Conservation (phyloP, 805 yeast species). For the Suhomyces tanzawaensis region DNA sequence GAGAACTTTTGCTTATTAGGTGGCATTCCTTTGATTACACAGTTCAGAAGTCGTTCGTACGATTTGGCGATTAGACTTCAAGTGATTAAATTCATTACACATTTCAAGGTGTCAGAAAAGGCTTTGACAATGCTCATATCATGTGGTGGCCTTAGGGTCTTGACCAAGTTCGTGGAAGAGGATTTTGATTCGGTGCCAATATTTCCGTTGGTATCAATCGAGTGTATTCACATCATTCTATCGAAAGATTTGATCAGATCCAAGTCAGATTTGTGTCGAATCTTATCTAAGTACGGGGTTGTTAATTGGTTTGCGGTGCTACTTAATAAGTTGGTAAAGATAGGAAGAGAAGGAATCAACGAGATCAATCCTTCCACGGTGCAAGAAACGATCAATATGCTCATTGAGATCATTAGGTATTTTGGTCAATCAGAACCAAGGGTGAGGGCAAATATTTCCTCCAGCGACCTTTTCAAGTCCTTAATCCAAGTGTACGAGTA, state of each 20-base stretch:
- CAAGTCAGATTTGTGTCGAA: conserved; percentile 42
- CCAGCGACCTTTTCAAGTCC: conserved; percentile 38
- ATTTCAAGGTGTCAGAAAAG: conserved; percentile 31
- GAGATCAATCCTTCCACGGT: conserved; percentile 4
- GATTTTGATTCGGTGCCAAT: conserved; percentile 40
- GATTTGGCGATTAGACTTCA: conserved; percentile 33
- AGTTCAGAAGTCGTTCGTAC: conserved; percentile 31
- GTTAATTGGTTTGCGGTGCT: conserved; percentile 43
- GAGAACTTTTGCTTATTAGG: conserved; percentile 44
- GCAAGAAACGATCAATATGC: conserved; percentile 22
- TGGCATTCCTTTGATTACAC: conserved; percentile 42
- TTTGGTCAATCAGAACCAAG: conserved; percentile 48
- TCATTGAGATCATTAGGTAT: conserved; percentile 36
- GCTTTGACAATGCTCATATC: conserved; percentile 43
- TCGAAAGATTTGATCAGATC: conserved; percentile 35
- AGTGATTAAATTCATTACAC: conserved; percentile 35
- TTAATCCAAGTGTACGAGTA: conserved; percentile 39
- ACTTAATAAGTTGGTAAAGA: conserved; percentile 30
- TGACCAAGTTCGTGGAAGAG: conserved; percentile 46
- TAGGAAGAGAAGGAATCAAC: background rate
- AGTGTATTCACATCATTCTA: conserved; percentile 34
- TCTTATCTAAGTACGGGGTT: conserved; percentile 41
- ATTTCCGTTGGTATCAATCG: conserved; percentile 37
- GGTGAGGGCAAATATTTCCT: conserved; percentile 40
- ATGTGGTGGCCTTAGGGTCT: conserved; percentile 44